Base-by-base conservation (phyloP, 345 rosid species). In the Noccaea bulbosa region DNA sequence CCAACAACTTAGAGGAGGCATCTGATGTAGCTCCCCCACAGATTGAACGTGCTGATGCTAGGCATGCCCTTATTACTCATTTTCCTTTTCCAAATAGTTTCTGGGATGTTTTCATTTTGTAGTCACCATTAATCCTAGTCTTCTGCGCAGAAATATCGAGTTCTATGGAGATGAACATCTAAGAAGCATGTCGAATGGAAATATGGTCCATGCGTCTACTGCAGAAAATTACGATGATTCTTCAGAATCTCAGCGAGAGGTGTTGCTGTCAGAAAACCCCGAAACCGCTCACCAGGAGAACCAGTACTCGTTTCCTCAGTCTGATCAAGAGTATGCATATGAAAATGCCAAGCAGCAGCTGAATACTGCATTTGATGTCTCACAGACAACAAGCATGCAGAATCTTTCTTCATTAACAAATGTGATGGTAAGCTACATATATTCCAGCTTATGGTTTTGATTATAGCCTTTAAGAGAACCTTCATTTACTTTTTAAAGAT, bases 131-230 rank as follows among this genome's bases (percentile, higher is more conserved):
- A 1, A 7, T 16, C 6, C 14, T 24, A 20, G 5, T 49, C 60
- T 48, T 60, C 34, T 49, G 40, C 54, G 63, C 83, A 92, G 96
- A 81, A 80, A 83, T 83, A 74, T 80, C 0, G 95, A 88, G 54
- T 88, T 79, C 80, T 93, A 84, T 77, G 90, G 77, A 73, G 97
- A 87, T 56, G 96, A 84, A 51, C 87, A 84, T 81, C 79, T 82
- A 46, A 82, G 87, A 72, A 88, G 75, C 74, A 55, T 78, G 38
- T 57, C 82, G 7, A 89, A 88, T 71, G 90, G 81, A 64, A 83
- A 77, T 76, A 78, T 82, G 71, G 80, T 72, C 15, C 86, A 82
- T 67, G 75, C 73, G 66, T 60, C 82, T 70, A 82, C 67, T 70
- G 70, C 82, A 65, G 84, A 75, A 38, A 84, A 77, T 69, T 86